Evolutionary conservation across 441 rosid genomes (phyloP), one percentile per base, ranked within the genome.

Genomic region (Euphorbia schlechtendalii): DNA sequence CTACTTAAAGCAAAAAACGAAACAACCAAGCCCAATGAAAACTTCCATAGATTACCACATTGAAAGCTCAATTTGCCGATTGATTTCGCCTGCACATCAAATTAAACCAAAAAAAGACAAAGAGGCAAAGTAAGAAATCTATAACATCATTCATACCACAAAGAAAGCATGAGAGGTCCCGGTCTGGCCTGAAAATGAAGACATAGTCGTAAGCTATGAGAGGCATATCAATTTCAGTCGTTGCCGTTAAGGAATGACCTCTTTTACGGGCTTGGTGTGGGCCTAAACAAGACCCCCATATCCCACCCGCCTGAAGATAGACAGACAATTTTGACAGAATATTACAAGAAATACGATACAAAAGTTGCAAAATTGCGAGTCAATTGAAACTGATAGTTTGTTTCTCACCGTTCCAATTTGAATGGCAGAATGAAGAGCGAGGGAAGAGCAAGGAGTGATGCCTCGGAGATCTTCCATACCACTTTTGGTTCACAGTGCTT

Each of bases 381-480:
- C 32, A 8, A 32, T n/a, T 3, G 2, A 4, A 12, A 45, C 5
- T 45, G 5, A 20, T n/a, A 1, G 6, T 18, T 59, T 5, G 4
- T 32, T 12, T 1, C 21, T 69, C 79, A 89, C 96, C 73, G 88
- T 78, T 46, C 87, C 86, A 36, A 85, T 80, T n/a, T 91, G 89
- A 46, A 89, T 62, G 59, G 79, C 67, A 60, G 91, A 80, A 36
- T 83, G 90, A 17, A 84, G 83, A 67, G 89, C 78, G 65, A 85
- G 77, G 54, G 96, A 87, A 59, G 96, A 82, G 76, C 98, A 89
- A n/a, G 93, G 96, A 59, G 81, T 73, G 71, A 66, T 76, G 74
- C 67, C 77, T 38, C 22, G 45, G 57, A 76, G 68, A 61, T 80
- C 83, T 57, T 85, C 85, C 94, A 83, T 86, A 56, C 71, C 70